Base-by-base conservation (phyloP, 352 stramenopile species). In the Globisporangium mamillatum region DNA sequence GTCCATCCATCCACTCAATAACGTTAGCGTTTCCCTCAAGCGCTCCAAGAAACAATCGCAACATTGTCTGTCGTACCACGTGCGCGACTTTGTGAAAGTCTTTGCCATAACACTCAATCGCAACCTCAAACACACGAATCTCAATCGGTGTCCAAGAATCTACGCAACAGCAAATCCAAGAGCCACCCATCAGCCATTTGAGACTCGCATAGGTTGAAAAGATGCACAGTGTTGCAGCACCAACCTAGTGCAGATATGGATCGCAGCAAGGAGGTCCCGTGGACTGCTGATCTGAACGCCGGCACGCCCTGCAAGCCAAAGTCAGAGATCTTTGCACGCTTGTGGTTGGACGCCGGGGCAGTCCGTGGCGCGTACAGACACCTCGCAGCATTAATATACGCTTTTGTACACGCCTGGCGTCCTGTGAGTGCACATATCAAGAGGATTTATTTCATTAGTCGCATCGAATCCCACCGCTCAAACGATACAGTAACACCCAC, bases 91-190 rank as follows among this genome's bases (percentile, higher is more conserved):
- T 72, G 29, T 91, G 72, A 38, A 96, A 96, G 66, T 94, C 80
- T 53, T 96, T 96, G 59, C 88, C 88, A 52, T 91, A 94, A 64
- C 86, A 91, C 46, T 94, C 84, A 59, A 96, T 92, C 14, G 84
- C 84, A 25, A 90, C 78, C 69, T 94, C 86, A 71, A 96, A 96
- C n/a, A 93, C 70, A 66, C 80, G 76, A 27, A 96, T 88, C 60
- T 96, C 88, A 34, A 84, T 80, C 0, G 85, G 82, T 24, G 86
- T 93, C 88, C 88, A 96, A 10, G 67, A 76, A 61, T 96, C 86
- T 93, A 62, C 44, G 29, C 16, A 52, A 36, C 1, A 20, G 87
- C 55, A 41, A n/a, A 32, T 38, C 6, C 2, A 68, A 10, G 46
- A 6, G 32, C 63, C 7, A 32, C 38, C 6, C 2, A 68, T 8